Conservation (phyloP, 352 stramenopile genomes). For the Phytophthora citricola region DNA sequence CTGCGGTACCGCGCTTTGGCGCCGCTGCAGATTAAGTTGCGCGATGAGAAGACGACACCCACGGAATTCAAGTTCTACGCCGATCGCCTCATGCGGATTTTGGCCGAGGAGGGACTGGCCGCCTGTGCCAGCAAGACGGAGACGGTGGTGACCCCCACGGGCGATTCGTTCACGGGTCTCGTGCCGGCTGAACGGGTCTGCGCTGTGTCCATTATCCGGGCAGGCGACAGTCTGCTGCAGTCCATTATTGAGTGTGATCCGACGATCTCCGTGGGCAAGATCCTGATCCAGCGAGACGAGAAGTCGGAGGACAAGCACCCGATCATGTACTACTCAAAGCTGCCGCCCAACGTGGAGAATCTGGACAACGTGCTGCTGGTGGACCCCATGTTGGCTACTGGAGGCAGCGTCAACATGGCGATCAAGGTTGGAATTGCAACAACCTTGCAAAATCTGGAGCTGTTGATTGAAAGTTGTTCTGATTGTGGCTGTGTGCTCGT, state of each 20-base stretch:
- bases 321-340: constrained; percentile 95
- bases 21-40: constrained; percentile 77
- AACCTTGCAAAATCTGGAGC: constrained; percentile 1
- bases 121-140: constrained; percentile 57
- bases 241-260: constrained; percentile 90
- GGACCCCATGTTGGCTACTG: constrained; percentile 97
- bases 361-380: constrained; percentile 94
- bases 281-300: constrained; percentile 97
- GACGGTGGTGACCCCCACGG: constrained; percentile 75
- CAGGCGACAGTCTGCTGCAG: constrained; percentile 91
- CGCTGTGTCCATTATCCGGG: constrained; percentile 94
- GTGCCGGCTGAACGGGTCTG: constrained; percentile 79
- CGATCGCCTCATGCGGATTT: constrained; percentile 80
- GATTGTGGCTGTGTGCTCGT: constrained; percentile 4
- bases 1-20: constrained; percentile 70
- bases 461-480: constrained; percentile 1
- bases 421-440: constrained; percentile 71
- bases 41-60: constrained; percentile 68
- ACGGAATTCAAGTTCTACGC: constrained; percentile 84
- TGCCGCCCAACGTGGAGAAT: constrained; percentile 84
- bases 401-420: constrained; percentile 89
- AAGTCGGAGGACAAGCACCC: constrained; percentile 82
- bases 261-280: constrained; percentile 94
- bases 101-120: constrained; percentile 79
- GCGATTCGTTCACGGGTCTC: constrained; percentile 61